phyloP scores from a whole-genome alignment of 768 basidiomycete genomes.

The Pisolithus sp. region DNA sequence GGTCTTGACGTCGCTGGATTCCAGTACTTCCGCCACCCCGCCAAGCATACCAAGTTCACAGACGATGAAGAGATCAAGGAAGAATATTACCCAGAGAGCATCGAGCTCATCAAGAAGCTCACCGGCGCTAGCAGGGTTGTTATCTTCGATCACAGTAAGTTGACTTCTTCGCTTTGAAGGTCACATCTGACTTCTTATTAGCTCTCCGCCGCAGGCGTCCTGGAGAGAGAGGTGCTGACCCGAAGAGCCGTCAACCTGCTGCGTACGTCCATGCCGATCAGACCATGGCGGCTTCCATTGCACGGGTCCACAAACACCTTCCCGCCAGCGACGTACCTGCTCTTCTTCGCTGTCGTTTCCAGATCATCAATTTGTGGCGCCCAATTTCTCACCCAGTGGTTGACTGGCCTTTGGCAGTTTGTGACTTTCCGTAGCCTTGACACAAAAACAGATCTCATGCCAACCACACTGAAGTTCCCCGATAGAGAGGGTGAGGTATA shows the following conservation, averaged over 20 bases:
- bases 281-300: constrained; percentile 27
- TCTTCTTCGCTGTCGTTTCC: constrained; percentile 43
- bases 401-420: constrained; percentile 47
- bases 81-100: constrained; percentile 36
- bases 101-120: constrained; percentile 31
- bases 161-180: background rate
- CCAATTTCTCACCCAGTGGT: constrained; percentile 42
- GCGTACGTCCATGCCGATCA: constrained; percentile 41
- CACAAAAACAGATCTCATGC: constrained; percentile 34
- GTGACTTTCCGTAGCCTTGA: constrained; percentile 46
- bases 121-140: constrained; percentile 35
- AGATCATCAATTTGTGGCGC: constrained; percentile 58
- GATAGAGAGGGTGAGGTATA: constrained; percentile 48
- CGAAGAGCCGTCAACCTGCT: constrained; percentile 40
- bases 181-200: constrained; percentile 8
- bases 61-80: constrained; percentile 30
- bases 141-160: constrained; percentile 38
- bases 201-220: constrained; percentile 39
- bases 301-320: constrained; percentile 46
- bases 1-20: constrained; percentile 32
- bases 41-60: constrained; percentile 26
- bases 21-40: constrained; percentile 23
- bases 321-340: constrained; percentile 38
- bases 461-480: constrained; percentile 41
- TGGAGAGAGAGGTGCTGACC: constrained; percentile 28